phyloP scores from a whole-genome alignment of 768 basidiomycete genomes.

The Xerocomellus dryophilus region DNA sequence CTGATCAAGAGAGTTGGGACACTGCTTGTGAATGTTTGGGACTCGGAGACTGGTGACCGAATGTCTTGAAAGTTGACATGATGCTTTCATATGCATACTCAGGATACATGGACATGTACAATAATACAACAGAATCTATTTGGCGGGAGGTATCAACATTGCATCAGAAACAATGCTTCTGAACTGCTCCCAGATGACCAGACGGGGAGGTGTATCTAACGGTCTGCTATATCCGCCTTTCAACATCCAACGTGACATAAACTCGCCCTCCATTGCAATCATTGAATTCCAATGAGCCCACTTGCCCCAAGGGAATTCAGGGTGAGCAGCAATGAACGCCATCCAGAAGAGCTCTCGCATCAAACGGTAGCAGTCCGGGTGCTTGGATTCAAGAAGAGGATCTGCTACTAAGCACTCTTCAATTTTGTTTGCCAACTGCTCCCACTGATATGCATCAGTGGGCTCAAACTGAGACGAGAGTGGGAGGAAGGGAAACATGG shows the following conservation, averaged over 20 bases:
- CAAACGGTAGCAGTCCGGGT: not conserved
- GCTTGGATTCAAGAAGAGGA: not conserved
- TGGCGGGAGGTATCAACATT: not conserved
- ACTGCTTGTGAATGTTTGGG: too few species aligned
- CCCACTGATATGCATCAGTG: not conserved
- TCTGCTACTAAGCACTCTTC: not conserved
- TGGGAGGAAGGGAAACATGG: not conserved
- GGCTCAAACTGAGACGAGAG: not conserved
- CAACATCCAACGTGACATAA: not conserved
- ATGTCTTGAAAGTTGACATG: too few species aligned
- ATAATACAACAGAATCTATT: not conserved
- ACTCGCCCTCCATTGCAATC: not conserved
- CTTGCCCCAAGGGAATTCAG: not conserved
- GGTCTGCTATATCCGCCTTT: not conserved
- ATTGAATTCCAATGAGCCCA: not conserved
- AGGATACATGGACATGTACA: too few species aligned
- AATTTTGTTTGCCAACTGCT: not conserved
- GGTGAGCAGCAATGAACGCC: not conserved
- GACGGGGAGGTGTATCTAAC: not conserved
- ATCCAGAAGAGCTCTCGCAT: not conserved
- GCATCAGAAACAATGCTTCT: not conserved
- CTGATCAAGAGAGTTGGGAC: too few species aligned
- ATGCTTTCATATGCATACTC: too few species aligned
- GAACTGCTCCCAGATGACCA: not conserved
- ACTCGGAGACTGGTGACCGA: too few species aligned